Base-by-base conservation (phyloP, 1,284 basidiomycete genomes). In the Wolfiporia cocos region DNA sequence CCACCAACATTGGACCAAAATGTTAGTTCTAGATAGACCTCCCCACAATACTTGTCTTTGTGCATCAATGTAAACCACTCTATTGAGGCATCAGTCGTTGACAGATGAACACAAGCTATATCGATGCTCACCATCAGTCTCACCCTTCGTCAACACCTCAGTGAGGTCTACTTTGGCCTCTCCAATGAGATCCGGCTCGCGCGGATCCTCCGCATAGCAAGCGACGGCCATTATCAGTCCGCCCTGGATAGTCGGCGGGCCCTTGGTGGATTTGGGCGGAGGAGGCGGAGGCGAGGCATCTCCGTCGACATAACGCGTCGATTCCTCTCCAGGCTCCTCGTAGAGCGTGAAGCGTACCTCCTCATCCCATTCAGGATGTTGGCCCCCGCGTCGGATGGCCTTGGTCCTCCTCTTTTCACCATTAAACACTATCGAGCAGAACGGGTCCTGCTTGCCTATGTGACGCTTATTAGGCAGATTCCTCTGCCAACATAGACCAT, bases 321-420 rank as follows among this genome's bases (percentile, higher is more conserved):
- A 62, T 6, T 78, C 71, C 54, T 85, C 83, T 41, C 87, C 78
- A 17, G 76, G 68, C 51, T 92, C 90, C 57, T 95, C 92, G 52
- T 75, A 80, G 46, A 99, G 73, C 23, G 86, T 85, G 65, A 99
- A 99, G 34, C 96, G 86, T 52, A 99, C 74, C 67, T 99, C 95
- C 58, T 96, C 92, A 62, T 99, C 96, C 95, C 96, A 99, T 63
- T 92, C 89, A 6, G 95, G 96, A 63, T 96, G 92, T 63, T 99
- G 95, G 3, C 96, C 96, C 40, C 96, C 95, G 29, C 92, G 86
- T 61, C 92, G 94, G 64, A 98, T 89, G 6, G 92, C 81, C 63
- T 88, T 88, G 22, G 95, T 94, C 38, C 86, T 77, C 42, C 82
- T 79, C 57, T 82, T 93, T 64, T 92, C 81, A 34, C 81, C 80